These are phyloP conservation scores for Solanum clarkiae DNA, from an alignment of 257 asterid genomes.

Conservation along the genomic window DNA sequence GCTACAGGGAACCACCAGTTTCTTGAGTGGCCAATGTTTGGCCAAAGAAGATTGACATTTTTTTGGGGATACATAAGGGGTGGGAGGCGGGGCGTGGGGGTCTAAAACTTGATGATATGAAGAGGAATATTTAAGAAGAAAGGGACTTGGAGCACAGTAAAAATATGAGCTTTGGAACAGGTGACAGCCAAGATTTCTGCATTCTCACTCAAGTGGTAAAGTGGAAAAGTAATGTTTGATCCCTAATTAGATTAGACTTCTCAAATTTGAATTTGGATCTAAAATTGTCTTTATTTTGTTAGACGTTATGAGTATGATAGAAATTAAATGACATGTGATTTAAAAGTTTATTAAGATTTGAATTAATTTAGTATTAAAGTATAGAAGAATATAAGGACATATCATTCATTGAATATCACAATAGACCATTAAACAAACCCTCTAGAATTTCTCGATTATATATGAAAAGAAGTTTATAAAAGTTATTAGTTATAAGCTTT, in stretches of 20 bases:
- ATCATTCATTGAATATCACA: not conserved
- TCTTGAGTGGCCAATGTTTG: slow-evolving; percentile 55
- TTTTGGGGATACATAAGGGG: not conserved
- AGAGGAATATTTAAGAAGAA: not conserved
- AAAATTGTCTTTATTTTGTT: not conserved
- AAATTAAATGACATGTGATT: too few relatives aligned
- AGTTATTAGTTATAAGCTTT: too few relatives aligned
- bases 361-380: not conserved
- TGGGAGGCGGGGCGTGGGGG: not conserved
- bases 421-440: too few relatives aligned
- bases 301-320: too few relatives aligned
- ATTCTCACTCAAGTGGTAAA: not conserved
- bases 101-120: not conserved
- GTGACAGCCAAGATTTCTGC: not conserved
- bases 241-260: not conserved
- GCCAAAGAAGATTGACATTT: slow-evolving; percentile 46
- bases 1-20: slow-evolving; percentile 55
- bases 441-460: too few relatives aligned
- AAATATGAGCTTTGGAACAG: not conserved
- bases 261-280: not conserved
- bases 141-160: slow-evolving; percentile 13
- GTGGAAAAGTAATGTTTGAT: not conserved
- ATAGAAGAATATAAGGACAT: not conserved
- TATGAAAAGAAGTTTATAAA: too few relatives aligned
- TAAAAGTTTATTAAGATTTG: too few relatives aligned